These are phyloP conservation scores for Fusarium foetens DNA, from an alignment of 2,329 filamentous ascomycete species.

Conservation along the genomic window DNA sequence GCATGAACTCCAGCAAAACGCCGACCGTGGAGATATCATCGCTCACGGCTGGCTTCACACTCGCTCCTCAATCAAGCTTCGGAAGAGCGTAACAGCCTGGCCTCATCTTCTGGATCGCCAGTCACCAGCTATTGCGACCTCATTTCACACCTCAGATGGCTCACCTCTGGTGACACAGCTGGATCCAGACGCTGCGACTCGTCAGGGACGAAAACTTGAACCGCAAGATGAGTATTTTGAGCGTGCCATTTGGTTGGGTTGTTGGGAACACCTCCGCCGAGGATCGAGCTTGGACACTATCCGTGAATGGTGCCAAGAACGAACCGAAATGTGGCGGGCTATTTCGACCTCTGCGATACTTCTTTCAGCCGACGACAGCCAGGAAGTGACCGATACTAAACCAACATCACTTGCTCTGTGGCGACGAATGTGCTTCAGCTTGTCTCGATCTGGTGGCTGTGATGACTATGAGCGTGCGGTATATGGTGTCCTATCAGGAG, in stretches of 20 bases:
- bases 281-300: conserved; percentile 81
- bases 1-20: conserved; percentile 77
- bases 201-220: conserved; percentile 81
- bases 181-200: conserved; percentile 87
- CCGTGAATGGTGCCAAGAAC: conserved; percentile 84
- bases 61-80: conserved; percentile 86
- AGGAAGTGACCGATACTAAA: conserved; percentile 49
- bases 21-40: conserved; percentile 83
- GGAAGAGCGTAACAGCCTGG: conserved; percentile 81
- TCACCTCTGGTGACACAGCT: conserved; percentile 83
- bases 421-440: conserved; percentile 79
- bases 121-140: conserved; percentile 64
- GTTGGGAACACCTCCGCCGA: conserved; percentile 89
- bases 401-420: conserved; percentile 69
- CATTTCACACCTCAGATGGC: conserved; percentile 67
- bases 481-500: conserved; percentile 89
- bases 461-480: conserved; percentile 88
- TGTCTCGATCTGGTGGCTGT: conserved; percentile 74
- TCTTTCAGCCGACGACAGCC: conserved; percentile 61
- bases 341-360: conserved; percentile 80
- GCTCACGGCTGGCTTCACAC: conserved; percentile 94
- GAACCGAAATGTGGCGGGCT: conserved; percentile 89
- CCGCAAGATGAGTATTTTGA: conserved; percentile 89
- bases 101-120: conserved; percentile 72
- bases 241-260: conserved; percentile 90